Base-by-base conservation (phyloP, 2,329 filamentous ascomycete species). In the Dryadomyces sulphureus region DNA sequence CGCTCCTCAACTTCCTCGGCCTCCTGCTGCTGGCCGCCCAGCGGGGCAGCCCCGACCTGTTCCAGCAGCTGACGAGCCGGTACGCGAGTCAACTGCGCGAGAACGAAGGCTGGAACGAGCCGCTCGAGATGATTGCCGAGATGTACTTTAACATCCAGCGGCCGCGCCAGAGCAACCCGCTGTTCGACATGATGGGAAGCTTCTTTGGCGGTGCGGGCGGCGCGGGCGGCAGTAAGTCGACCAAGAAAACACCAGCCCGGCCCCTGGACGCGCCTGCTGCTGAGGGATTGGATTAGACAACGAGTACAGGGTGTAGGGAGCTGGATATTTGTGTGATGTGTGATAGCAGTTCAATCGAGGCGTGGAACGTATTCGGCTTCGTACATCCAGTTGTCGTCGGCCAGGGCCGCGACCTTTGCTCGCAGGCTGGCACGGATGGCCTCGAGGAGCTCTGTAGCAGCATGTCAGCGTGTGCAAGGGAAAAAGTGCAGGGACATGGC, bases 111-210 rank as follows among this genome's bases (percentile, higher is more conserved):
- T 96, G 90, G 90, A 77, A 79, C 30, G 88, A 87, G 59, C 74
- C 86, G 21, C 67, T 98, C 50, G 82, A 88, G 55, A 80, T 86
- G 62, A 81, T 98, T 56, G 90, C 84, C 42, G 90, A 98, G 67
- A 89, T 94, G 77, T 98, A 96, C 69, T 98, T 98, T 65, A 80
- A 80, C 32, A 93, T 98, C 60, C 77, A 80, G 66, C 81, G 88
- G 59, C 90, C 89, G 41, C 75, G 83, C 57, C 87, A 94, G 67
- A 84, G 81, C 52, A 96, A 96, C 62, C 89, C 89, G 3, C 69
- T 98, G 62, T 78, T 96, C 64, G 92, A 98, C 60, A 96, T 98
- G 89, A 93, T 98, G 84, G 89, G 88, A 41, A 89, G 79, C 51
- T 77, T 98, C 71, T 84, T 98, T 57, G 89, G 89, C 42, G 87